Evolutionary conservation across 495 filamentous ascomycete species (phyloP).

Genomic region (Coniosporium apollinis): DNA sequence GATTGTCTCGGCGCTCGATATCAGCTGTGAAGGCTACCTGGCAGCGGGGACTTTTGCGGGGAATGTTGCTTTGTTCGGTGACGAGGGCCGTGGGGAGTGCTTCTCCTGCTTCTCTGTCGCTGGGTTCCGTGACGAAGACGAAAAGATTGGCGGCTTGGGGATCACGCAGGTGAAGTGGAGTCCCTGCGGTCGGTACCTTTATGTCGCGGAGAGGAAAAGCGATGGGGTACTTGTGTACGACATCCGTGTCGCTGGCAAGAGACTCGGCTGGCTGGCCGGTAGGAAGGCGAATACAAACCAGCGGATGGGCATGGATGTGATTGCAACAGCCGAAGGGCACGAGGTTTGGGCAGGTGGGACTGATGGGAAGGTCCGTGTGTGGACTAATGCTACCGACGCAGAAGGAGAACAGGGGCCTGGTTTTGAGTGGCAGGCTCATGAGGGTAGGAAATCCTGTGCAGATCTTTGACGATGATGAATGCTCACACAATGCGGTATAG

Average conservation of each 20-base stretch:
- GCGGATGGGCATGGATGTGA: conserved; percentile 56
- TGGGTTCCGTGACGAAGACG: conserved; percentile 24
- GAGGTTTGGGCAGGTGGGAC: conserved; percentile 74
- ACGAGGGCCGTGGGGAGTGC: conserved; percentile 43
- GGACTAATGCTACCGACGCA: conserved; percentile 37
- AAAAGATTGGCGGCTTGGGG: conserved; percentile 43
- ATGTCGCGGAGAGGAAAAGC: conserved; percentile 70
- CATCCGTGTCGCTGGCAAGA: conserved; percentile 50
- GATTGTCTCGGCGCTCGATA: conserved; percentile 49
- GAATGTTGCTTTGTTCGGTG: conserved; percentile 59
- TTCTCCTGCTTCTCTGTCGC: conserved; percentile 47
- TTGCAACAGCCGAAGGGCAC: conserved; percentile 32
- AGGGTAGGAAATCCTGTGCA: conserved; percentile 11
- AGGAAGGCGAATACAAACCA: conserved; percentile 61
- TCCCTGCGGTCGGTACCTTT: conserved; percentile 70
- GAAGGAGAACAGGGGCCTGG: conserved; percentile 23
- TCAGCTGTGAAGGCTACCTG: conserved; percentile 40
- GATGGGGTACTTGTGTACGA: conserved; percentile 67
- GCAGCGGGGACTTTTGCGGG: conserved; percentile 74
- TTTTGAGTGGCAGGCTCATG: conserved; percentile 18
- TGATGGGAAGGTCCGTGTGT: conserved; percentile 63
- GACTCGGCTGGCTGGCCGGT: conserved; percentile 54
- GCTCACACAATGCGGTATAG: conserved; percentile 10
- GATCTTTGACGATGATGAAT: neutral
- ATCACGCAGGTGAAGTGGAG: conserved; percentile 57